Evolutionary conservation across 257 asterid genomes (phyloP), one percentile per base, ranked within the genome.

Genomic region (Craterostigma plantagineum): DNA sequence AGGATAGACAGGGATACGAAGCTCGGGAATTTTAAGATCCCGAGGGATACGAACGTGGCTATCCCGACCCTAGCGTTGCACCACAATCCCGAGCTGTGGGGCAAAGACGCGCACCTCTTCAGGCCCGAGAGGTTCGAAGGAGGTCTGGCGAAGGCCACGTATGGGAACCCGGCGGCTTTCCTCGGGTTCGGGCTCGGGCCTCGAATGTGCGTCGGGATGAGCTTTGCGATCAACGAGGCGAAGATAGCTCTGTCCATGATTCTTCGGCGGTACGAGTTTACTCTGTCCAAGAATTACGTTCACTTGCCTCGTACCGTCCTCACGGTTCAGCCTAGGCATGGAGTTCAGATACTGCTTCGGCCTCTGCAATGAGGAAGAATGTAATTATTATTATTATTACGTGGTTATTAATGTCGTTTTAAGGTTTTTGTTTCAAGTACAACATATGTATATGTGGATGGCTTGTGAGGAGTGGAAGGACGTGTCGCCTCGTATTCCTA

Each of bases 121-220:
- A 60, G 41, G 38, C 85, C 91, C 0, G 71, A 73, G 1, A 64
- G 93, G 61, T 80, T 80, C 37, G 55, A 51, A 1, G 38, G 54
- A 38, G 79, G 91, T 2, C 51, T 56, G 0, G 45, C 34, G 12
- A 61, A 61, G 54, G 87, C 80, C 6, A 58, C 67, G 0, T 59
- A 53, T 38, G 60, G 56, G 42, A 70, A 62, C 50, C 56, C 77
- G 3, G 71, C 91, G 0, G 71, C 64, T 50, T 14, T 64, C 56
- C 93, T 91, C 7, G 30, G 30, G 30, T 80, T 80, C 37, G 85
- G 93, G 9, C 69, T 56, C 13, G 86, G 91, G 18, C 79, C 80
- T 13, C 60, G 93, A 64, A 70, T 76, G 48, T 80, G 91, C 41
- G 61, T 76, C 4, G 93, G 93, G 3, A 35, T 68, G 33, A 69